A percentile compares a stretch with the other conserved stretches of the same genome.
Evolutionary conservation across 768 basidiomycete species (phyloP).

Genomic region (Panellus pusillus): DNA sequence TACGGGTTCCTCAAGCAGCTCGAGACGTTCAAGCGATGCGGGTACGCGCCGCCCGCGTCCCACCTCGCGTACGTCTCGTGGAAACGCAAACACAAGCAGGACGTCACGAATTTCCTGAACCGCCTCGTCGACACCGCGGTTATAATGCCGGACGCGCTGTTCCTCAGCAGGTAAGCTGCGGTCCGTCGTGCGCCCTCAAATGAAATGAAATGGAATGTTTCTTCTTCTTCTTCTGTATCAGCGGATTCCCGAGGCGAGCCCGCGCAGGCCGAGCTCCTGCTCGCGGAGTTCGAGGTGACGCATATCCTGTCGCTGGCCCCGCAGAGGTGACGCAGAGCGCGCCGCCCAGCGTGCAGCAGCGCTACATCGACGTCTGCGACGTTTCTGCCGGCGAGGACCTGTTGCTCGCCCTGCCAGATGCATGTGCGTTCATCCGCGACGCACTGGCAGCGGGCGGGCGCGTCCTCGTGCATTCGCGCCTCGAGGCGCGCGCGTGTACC

Average conservation of each 20-base stretch:
- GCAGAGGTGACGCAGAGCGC: slow-evolving; percentile 38
- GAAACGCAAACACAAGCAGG: slow-evolving; percentile 55
- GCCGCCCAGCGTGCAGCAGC: slow-evolving; percentile 36
- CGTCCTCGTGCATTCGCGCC: slow-evolving; percentile 54
- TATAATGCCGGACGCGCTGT: slow-evolving; percentile 49
- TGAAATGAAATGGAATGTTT: too few relatives aligned
- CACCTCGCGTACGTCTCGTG: slow-evolving; percentile 54
- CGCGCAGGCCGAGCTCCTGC: slow-evolving; percentile 48
- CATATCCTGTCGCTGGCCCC: slow-evolving; percentile 57
- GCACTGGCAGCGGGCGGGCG: slow-evolving; percentile 41
- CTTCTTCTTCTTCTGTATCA: slow-evolving; percentile 24
- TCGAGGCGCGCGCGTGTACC: slow-evolving; percentile 56
- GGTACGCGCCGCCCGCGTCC: slow-evolving; percentile 42
- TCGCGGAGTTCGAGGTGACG: slow-evolving; percentile 51
- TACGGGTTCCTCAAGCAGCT: slow-evolving; percentile 62
- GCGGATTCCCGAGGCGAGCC: slow-evolving; percentile 60
- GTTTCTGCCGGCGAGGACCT: slow-evolving; percentile 37
- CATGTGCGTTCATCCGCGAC: slow-evolving; percentile 46
- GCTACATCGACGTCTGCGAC: slow-evolving; percentile 43
- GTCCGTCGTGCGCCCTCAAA: background rate
- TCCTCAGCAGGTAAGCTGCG: slow-evolving; percentile 48
- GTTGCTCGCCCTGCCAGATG: slow-evolving; percentile 44
- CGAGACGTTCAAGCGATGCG: slow-evolving; percentile 51
- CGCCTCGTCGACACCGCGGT: slow-evolving; percentile 51
- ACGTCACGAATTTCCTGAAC: slow-evolving; percentile 53